Conservation (phyloP, 805 yeast species). For the Scheffersomyces spartinae region DNA sequence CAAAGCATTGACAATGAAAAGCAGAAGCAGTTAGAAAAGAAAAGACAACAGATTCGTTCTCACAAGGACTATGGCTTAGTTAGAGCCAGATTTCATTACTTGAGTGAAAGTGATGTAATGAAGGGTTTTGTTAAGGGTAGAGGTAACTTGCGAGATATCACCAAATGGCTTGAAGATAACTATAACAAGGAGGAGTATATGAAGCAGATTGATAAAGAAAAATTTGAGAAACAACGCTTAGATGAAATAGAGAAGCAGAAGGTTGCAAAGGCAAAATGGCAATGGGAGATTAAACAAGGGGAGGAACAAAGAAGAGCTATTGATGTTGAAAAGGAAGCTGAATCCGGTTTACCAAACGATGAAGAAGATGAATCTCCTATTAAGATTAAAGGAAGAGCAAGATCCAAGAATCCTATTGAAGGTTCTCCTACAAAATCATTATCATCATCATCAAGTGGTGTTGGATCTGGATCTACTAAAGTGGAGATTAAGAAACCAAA, state of each 20-base stretch:
- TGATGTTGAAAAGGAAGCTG: neutral
- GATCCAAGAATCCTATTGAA: constrained; percentile 9
- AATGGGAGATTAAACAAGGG: neutral
- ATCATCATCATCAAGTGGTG: constrained; percentile 3
- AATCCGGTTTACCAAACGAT: too few species aligned
- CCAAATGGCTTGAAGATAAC: constrained; percentile 27
- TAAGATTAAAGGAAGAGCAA: constrained; percentile 20
- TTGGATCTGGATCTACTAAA: constrained; percentile 16
- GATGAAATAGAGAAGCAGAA: constrained; percentile 1
- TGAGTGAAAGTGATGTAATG: constrained; percentile 28
- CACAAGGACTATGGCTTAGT: constrained; percentile 30
- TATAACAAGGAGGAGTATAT: constrained; percentile 14
- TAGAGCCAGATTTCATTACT: constrained; percentile 21
- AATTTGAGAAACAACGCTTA: constrained; percentile 1
- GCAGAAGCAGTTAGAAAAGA: constrained; percentile 19
- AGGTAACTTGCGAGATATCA: constrained; percentile 29
- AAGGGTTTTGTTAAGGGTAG: constrained; percentile 31
- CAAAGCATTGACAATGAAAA: constrained; percentile 10
- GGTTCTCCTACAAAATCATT: constrained; percentile 11
- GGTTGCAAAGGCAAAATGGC: neutral
- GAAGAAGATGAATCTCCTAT: constrained; percentile 29
- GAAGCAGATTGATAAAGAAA: constrained; percentile 3
- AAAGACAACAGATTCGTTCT: constrained; percentile 22
- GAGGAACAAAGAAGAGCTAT: neutral
- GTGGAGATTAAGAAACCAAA: constrained; percentile 28